Base-by-base conservation (phyloP, 2,329 filamentous ascomycete species). In the Claviceps fusiformis region DNA sequence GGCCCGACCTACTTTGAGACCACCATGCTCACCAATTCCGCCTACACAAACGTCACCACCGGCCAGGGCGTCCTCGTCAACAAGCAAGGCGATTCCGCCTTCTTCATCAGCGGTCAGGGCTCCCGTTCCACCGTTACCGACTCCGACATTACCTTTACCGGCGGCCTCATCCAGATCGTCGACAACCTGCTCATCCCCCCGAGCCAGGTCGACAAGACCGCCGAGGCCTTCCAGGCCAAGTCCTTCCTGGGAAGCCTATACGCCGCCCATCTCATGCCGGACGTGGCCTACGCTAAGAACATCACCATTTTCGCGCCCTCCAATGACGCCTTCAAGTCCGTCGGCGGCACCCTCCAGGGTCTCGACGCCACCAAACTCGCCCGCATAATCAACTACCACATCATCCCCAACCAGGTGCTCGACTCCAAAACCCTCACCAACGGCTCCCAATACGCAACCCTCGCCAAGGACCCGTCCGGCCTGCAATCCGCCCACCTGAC, bases 261-360 rank as follows among this genome's bases (percentile, higher is more conserved):
- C 55, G 63, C 64, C 17, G 59, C 63, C 9, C 55, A 63, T 1
- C 56, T 71, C 19, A 66, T 72, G 63, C 67, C 68, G 3, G 66
- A 70, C 19, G 63, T 82, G 52, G 70, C 76, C 57, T 63, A 66
- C 13, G 63, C 68, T 8, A 63, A 67, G 44, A 66, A 68, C 62
- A 59, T 86, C 44, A 87, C 84, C 55, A 73, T 87, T 58, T 86
- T 87, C 59, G 81, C 78, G 0, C 83, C 84, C 1, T 75, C 70
- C 63, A 82, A 85, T 64, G 70, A 70, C 2, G 82, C 82, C 13
- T 82, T 86, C 69, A 70, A 75, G 39, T 67, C 70, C 31, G 78
- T 86, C 47, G 80, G 76, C 55, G 79, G 73, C 52, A 69, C 75
- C 31, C 63, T 81, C 11, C 64, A 67, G 33, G 73, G 73, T 56